phyloP scores from a whole-genome alignment of 1,284 basidiomycete species.

The Dichomitus squalens region DNA sequence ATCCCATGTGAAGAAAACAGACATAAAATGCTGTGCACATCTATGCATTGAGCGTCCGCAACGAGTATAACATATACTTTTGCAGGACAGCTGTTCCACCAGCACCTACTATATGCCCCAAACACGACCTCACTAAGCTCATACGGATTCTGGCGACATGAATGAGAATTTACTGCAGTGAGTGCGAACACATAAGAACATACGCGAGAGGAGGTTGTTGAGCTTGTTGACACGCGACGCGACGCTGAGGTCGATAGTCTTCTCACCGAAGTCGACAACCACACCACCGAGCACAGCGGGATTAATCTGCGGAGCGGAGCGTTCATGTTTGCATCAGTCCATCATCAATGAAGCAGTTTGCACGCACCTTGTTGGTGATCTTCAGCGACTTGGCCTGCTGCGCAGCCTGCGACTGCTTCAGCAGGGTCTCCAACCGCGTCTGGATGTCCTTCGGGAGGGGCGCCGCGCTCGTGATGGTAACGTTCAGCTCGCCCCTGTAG shows the following conservation, averaged over 20 bases:
- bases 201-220: slow-evolving; percentile 76
- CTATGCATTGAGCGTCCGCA: slow-evolving; percentile 23
- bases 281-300: slow-evolving; percentile 86
- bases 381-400: slow-evolving; percentile 86
- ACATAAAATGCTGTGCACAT: slow-evolving; percentile 11
- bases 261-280: slow-evolving; percentile 97
- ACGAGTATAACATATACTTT: slow-evolving; percentile 6
- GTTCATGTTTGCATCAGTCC: background rate
- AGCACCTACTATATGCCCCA: background rate
- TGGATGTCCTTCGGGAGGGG: slow-evolving; percentile 78
- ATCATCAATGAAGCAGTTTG: too few relatives aligned
- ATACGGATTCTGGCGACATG: slow-evolving; percentile 17
- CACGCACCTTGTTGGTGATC: slow-evolving; percentile 81
- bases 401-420: slow-evolving; percentile 85
- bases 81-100: slow-evolving; percentile 2
- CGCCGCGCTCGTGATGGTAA: slow-evolving; percentile 88
- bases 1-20: too few relatives aligned
- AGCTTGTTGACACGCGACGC: slow-evolving; percentile 3
- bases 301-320: slow-evolving; percentile 67
- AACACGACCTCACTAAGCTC: background rate
- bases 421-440: slow-evolving; percentile 75
- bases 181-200: slow-evolving; percentile 2
- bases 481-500: slow-evolving; percentile 93
- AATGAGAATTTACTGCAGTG: background rate
- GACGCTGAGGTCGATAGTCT: slow-evolving; percentile 7